Evolutionary conservation across 805 yeast species (phyloP), one percentile per base, ranked within the genome.

Genomic region (Zygosaccharomyces pseudorouxii): DNA sequence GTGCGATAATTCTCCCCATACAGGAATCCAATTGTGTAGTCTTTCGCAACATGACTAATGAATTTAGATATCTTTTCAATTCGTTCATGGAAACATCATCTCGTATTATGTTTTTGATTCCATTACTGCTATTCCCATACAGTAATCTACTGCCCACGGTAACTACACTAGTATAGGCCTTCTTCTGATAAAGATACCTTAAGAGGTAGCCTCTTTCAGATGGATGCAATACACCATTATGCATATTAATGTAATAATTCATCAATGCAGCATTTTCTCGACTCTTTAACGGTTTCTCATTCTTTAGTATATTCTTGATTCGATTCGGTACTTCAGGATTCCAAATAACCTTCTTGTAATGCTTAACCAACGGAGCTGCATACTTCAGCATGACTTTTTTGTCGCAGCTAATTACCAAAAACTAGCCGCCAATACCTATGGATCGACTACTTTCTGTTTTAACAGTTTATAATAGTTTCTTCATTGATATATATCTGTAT

Each of bases 1-100:
- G 65, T 3, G 58, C 39, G 16, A 63, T 56, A 3, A 57, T 29
- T 19, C 51, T 45, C 14, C 49, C 23, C 56, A 61, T 50, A 10
- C 42, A 38, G 5, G 38, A 29, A 18, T 54, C 60, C 25, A 62
- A 38, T 6, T 43, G 45, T 14, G 41, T 16, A 10, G 48, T 41
- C 23, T 55, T 51, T 3, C 48, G 40, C n/a, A 50, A 47, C 6
- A 37, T 40, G 8, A 59, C 25, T 22, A 62, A 45, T 10, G 63
- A 47, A 27, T 51, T 46, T 18, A 61, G 29, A 45, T 56, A 60
- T 23, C 52, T 48, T 39, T 49, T 53, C 22, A 62, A 43, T 33
- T 62, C 65, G 22, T 29, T 49, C 38, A 52, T 39, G 6, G 53
- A 47, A 8, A 53, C 58, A 37, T 56, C 53, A 20, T 53, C 49